A percentile compares a stretch with the other conserved stretches of the same genome.
Conservation (phyloP, 768 basidiomycete genomes). For the Tricholoma sp. region DNA sequence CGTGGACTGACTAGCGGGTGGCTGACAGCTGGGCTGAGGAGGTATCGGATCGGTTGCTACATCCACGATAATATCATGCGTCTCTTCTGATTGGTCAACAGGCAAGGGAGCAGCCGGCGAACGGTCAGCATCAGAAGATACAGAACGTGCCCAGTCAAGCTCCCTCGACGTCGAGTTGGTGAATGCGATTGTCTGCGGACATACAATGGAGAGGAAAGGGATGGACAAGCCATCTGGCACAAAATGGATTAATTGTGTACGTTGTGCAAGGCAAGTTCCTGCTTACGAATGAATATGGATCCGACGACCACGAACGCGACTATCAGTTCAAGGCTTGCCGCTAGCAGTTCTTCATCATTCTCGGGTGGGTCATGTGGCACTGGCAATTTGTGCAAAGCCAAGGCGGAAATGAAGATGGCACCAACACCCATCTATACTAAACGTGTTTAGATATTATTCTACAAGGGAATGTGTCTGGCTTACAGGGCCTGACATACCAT, state of each 20-base stretch:
- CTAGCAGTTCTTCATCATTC: constrained; percentile 66
- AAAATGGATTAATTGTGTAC: background rate
- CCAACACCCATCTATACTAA: constrained; percentile 78
- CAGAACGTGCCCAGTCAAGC: background rate
- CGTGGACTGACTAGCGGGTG: background rate
- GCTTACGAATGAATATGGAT: constrained; percentile 75
- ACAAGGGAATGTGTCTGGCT: constrained; percentile 14
- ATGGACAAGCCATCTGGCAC: background rate
- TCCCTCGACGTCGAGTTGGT: background rate
- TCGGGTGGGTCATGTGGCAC: constrained; percentile 52
- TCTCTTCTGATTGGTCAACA: background rate
- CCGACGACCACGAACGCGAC: constrained; percentile 84
- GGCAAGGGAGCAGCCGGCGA: background rate
- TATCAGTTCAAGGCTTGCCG: constrained; percentile 70
- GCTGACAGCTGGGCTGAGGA: background rate
- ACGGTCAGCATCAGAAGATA: background rate
- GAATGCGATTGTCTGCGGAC: background rate
- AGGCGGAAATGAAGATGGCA: constrained; percentile 80
- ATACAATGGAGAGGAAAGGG: background rate
- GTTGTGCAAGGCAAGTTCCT: background rate
- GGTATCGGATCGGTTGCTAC: background rate
- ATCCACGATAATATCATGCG: background rate
- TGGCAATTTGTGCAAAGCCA: constrained; percentile 63
- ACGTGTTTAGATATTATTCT: background rate
- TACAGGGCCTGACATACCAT: constrained; percentile 43